Evolutionary conservation across 179 eudicot species (phyloP).

Genomic region (Spinacia oleracea): DNA sequence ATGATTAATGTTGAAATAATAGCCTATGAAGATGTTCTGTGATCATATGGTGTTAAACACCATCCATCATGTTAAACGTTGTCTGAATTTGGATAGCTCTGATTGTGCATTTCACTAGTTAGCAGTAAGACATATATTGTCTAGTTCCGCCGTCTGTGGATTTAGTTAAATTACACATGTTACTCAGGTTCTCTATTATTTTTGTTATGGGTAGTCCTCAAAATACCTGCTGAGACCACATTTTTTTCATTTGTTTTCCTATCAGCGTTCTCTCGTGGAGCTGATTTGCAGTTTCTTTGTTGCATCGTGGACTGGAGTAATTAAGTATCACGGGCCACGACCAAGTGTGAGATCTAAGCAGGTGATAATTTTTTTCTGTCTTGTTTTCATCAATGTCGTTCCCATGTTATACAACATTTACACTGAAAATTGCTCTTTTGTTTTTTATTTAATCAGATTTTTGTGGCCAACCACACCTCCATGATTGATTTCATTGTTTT

Average conservation of each 20-base stretch:
- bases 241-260: slow-evolving; percentile 6
- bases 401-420: not conserved
- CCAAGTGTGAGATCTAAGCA: slow-evolving; percentile 94
- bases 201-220: not conserved
- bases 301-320: slow-evolving; percentile 99
- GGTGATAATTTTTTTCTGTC: slow-evolving; percentile 36
- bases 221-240: slow-evolving; percentile 2
- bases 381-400: not conserved
- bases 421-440: not conserved
- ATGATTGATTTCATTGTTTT: slow-evolving; percentile 96
- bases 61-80: not conserved
- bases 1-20: no score
- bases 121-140: not conserved
- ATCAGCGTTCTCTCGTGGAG: slow-evolving; percentile 87
- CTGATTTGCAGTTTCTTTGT: slow-evolving; percentile 96
- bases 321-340: slow-evolving; percentile 97
- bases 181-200: not conserved
- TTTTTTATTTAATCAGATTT: slow-evolving; percentile 56
- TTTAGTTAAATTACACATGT: not conserved
- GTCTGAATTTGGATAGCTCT: not conserved
- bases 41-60: no score
- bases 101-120: not conserved
- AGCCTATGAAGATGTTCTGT: no score
- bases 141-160: not conserved
- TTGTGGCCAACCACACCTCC: slow-evolving; percentile 97